phyloP scores from a whole-genome alignment of 345 rosid species.

The Excoecaria cochinchinensis region DNA sequence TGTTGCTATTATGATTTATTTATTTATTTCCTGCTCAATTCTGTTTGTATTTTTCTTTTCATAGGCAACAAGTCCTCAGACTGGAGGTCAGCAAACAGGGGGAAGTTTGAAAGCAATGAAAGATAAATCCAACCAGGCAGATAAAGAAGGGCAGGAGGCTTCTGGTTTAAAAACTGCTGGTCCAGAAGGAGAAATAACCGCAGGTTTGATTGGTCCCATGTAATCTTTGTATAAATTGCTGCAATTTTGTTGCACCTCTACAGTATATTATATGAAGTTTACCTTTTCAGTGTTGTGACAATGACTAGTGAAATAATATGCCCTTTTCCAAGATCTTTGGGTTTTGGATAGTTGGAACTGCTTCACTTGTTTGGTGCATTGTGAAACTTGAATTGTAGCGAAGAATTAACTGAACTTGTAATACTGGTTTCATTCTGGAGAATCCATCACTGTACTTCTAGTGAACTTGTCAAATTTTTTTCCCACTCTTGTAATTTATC shows the following conservation, averaged over 20 bases:
- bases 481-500: not conserved
- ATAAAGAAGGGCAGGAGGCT: slow-evolving; percentile 21
- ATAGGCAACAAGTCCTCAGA: slow-evolving; percentile 25
- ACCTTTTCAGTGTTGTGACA: not conserved
- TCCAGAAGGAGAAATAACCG: slow-evolving; percentile 20
- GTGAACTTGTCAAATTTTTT: not conserved
- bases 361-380: not conserved
- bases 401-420: not conserved
- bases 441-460: not conserved
- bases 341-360: not conserved
- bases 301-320: not conserved
- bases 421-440: not conserved
- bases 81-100: slow-evolving; percentile 15
- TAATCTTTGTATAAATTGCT: not conserved
- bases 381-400: not conserved
- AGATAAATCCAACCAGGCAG: slow-evolving; percentile 15
- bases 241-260: not conserved
- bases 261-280: not conserved
- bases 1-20: not conserved
- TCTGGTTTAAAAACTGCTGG: slow-evolving; percentile 20
- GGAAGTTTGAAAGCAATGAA: slow-evolving; percentile 26
- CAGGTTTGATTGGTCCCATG: slow-evolving; percentile 12
- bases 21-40: not conserved
- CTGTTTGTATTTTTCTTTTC: not conserved
- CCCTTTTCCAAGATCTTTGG: not conserved